Conservation (phyloP, 768 basidiomycete genomes). For the Leccinum obscurum region DNA sequence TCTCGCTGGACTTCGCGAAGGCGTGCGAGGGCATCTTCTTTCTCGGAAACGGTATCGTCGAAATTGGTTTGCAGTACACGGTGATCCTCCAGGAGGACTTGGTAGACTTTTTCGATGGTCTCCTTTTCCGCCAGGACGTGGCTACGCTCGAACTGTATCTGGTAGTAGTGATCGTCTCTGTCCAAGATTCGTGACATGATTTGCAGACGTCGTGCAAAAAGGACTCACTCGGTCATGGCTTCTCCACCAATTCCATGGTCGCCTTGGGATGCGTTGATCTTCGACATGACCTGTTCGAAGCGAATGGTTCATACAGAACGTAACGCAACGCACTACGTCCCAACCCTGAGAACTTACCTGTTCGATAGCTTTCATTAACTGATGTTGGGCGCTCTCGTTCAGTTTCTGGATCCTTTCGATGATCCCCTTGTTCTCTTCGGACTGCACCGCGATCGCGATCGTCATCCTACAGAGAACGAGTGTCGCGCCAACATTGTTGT, state of each 20-base stretch:
- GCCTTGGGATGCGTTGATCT: conserved; percentile 55
- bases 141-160: conserved; percentile 77
- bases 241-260: conserved; percentile 52
- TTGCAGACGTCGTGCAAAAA: conserved; percentile 4
- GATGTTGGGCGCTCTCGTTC: conserved; percentile 81
- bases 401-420: conserved; percentile 87
- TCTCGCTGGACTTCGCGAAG: conserved; percentile 62
- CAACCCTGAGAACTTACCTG: conserved; percentile 53
- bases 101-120: conserved; percentile 80
- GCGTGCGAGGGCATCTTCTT: conserved; percentile 68
- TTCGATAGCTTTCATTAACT: conserved; percentile 92
- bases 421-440: conserved; percentile 83
- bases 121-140: conserved; percentile 83
- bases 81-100: conserved; percentile 73
- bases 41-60: conserved; percentile 77
- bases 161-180: conserved; percentile 89
- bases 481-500: conserved; percentile 61
- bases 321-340: not conserved
- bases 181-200: conserved; percentile 13
- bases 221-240: conserved; percentile 77
- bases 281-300: conserved; percentile 66
- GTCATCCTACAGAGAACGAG: conserved; percentile 77
- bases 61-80: conserved; percentile 68
- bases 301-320: conserved; percentile 1
- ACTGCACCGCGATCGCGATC: conserved; percentile 86